Base-by-base conservation (phyloP, 352 stramenopile species). In the Albugo candida region DNA sequence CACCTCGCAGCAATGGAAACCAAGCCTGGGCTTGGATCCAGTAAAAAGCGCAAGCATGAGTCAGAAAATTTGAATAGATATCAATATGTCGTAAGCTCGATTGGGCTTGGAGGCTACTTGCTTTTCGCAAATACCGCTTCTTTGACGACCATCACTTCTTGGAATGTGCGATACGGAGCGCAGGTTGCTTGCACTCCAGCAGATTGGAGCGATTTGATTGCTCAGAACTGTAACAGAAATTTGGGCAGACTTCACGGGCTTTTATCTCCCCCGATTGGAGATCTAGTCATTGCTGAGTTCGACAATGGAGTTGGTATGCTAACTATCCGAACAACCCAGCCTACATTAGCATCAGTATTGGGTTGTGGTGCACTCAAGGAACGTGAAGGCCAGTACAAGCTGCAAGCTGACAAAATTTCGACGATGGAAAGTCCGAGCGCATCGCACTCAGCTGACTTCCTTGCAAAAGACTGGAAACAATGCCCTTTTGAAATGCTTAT, bases 121-220 rank as follows among this genome's bases (percentile, higher is more conserved):
- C 55, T 86, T 2, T 62, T 71, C 11, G 54, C 60, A 14, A 58
- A 51, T 0, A 31, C 70, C 18, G 56, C 73, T 36, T 44, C 49
- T 10, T 55, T 67, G 0, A 54, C 59, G 51, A 56, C 65, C 42
- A 56, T 83, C 27, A 65, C 63, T 11, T 69, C 61, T 3, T 86
- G 70, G 70, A 71, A 86, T 51, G 61, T 71, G 44, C 83, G 80
- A 56, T 86, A 83, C 46, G 71, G 69, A 16, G 74, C 83, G 0
- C 63, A 76, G 1, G 65, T 86, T 12, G 64, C 69, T 1, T 63
- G 54, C 16, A 68, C 61, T n/a, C 56, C 74, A 44, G 54, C 80
- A 38, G 61, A 71, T 36, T 41, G 65, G 36, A 10, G 24, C 11
- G 38, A 46, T 17, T 34, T 44, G 1, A 48, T 55, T 48, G 56